A percentile compares a stretch with the other conserved stretches of the same genome.
Conservation (phyloP, 768 basidiomycete genomes). For the Agaricus subrufescens region DNA sequence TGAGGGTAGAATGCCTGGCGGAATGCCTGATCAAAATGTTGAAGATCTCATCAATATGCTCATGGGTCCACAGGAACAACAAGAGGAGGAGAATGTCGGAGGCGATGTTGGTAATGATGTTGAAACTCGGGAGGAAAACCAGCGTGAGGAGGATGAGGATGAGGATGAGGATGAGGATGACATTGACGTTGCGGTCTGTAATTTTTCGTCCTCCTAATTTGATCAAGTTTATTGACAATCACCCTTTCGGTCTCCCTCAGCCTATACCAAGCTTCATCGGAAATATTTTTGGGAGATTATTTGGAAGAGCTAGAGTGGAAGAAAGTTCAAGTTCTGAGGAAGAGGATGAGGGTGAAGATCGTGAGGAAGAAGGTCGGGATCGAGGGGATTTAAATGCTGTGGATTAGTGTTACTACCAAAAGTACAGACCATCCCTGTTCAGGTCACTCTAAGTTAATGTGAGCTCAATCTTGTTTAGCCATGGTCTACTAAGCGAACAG, state of each 20-base stretch:
- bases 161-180: constrained; percentile 29
- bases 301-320: constrained; percentile 33
- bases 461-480: too few relatives aligned
- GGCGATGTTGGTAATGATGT: constrained; percentile 39
- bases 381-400: constrained; percentile 5
- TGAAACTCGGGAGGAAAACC: constrained; percentile 31
- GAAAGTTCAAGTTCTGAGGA: constrained; percentile 40
- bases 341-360: constrained; percentile 16
- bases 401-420: background rate
- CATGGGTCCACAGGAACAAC: constrained; percentile 17
- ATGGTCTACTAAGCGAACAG: too few relatives aligned
- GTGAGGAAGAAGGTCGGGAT: background rate
- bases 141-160: constrained; percentile 29
- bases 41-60: constrained; percentile 16
- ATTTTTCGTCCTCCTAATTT: background rate
- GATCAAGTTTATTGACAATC: background rate
- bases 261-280: constrained; percentile 57
- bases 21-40: constrained; percentile 22
- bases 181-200: constrained; percentile 43
- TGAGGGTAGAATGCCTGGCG: constrained; percentile 39
- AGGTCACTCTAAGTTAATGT: too few relatives aligned
- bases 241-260: constrained; percentile 24
- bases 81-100: constrained; percentile 33
- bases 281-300: constrained; percentile 57
- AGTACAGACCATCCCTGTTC: too few relatives aligned